Evolutionary conservation across 768 basidiomycete species (phyloP), one percentile per base, ranked within the genome.

Genomic region (Fomitopsis serialis): DNA sequence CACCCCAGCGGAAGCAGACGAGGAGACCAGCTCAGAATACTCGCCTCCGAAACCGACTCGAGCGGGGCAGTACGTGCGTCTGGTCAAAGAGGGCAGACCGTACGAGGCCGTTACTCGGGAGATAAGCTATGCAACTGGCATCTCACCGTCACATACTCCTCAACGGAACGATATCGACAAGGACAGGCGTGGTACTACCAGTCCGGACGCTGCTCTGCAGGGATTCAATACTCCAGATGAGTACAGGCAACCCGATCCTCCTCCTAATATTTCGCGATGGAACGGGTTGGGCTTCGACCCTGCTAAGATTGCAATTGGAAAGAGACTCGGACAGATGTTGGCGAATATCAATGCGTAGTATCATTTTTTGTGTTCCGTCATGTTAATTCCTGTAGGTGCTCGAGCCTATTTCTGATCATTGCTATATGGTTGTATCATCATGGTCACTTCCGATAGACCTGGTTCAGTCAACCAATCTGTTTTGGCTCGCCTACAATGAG

Each of bases 31-130:
- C 43, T 44, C 12, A 9, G 44, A 52, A 34, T 64, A 64, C 54
- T 63, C 61, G 10, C 65, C 65, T 12, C 59, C 60, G 24, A 58
- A 57, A 50, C 58, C 47, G 21, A 63, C 65, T 45, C 57, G 63
- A 3, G 65, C 65, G 19, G 53, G 50, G n/a, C 53, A 52, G 53
- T 53, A 61, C 37, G 32, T 34, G 25, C 49, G 51, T 53, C 54
- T 34, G 22, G 57, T n/a, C 48, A 53, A 29, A 25, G 56, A 54
- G 54, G 62, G 53, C 48, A 48, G 50, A 17, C 23, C 27, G 24
- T 10, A 29, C 17, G 42, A 43, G 21, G 50, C 50, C 23, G 8
- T 19, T 19, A n/a, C 48, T 7, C 32, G 48, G 34, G 48, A 49
- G 35, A 8, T 17, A 11, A 51, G 37, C 27, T 17, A 17, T 10